Conservation (phyloP, 2,329 filamentous ascomycete genomes). For the Daldinia sp. region DNA sequence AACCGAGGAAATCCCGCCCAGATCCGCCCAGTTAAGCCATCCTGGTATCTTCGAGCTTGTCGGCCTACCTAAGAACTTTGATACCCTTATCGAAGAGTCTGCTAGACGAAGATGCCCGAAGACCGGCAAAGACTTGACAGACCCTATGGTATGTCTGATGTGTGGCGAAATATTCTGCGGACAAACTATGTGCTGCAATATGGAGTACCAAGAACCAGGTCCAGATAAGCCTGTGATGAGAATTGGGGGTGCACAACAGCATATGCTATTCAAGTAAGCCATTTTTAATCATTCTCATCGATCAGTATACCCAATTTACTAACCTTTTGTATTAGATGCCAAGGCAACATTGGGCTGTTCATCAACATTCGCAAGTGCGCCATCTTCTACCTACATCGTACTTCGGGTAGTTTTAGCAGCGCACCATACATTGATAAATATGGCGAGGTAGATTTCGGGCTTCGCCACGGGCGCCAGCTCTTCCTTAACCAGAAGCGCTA, state of each 20-base stretch:
- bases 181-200: slow-evolving; percentile 90
- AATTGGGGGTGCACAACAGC: slow-evolving; percentile 88
- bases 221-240: slow-evolving; percentile 53
- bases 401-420: slow-evolving; percentile 82
- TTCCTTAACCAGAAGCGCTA: slow-evolving; percentile 95
- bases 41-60: slow-evolving; percentile 94
- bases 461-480: slow-evolving; percentile 86
- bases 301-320: slow-evolving; percentile 29
- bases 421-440: slow-evolving; percentile 96
- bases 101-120: slow-evolving; percentile 85
- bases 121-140: slow-evolving; percentile 88
- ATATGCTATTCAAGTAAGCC: slow-evolving; percentile 78
- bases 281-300: background rate
- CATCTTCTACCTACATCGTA: slow-evolving; percentile 84
- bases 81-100: slow-evolving; percentile 90
- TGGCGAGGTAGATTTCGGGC: slow-evolving; percentile 91
- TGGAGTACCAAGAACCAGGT: slow-evolving; percentile 59
- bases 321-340: slow-evolving; percentile 68
- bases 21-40: slow-evolving; percentile 69
- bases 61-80: slow-evolving; percentile 89
- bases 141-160: slow-evolving; percentile 91
- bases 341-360: slow-evolving; percentile 89
- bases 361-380: slow-evolving; percentile 97
- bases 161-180: slow-evolving; percentile 98
- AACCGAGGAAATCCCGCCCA: slow-evolving; percentile 41